These are phyloP conservation scores for Fusarium sp. DNA, from an alignment of 2,329 filamentous ascomycete species.

Conservation along the genomic window DNA sequence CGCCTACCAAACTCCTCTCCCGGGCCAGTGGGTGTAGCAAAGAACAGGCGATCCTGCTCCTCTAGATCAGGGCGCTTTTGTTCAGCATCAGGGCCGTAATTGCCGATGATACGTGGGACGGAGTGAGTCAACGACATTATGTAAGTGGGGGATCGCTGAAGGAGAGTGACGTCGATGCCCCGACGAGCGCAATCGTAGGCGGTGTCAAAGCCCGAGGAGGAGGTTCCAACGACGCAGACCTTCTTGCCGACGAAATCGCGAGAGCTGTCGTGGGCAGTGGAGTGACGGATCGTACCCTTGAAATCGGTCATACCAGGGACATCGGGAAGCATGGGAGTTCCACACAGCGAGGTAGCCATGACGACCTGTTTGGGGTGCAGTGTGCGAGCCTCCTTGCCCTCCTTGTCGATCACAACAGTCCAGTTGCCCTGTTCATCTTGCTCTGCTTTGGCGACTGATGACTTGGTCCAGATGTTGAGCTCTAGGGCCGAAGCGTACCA, in stretches of 20 bases:
- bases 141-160: conserved; percentile 44
- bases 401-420: conserved; percentile 59
- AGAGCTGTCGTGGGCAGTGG: conserved; percentile 8
- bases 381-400: conserved; percentile 20
- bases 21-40: conserved; percentile 66
- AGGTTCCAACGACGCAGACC: conserved; percentile 18
- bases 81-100: conserved; percentile 33
- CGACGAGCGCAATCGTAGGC: conserved; percentile 15
- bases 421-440: conserved; percentile 59
- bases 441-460: conserved; percentile 12
- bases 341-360: conserved; percentile 14
- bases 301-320: conserved; percentile 11
- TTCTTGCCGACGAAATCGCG: conserved; percentile 16
- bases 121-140: conserved; percentile 48
- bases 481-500: conserved; percentile 71
- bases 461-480: conserved; percentile 70
- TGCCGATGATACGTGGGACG: conserved; percentile 43
- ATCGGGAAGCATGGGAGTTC: conserved; percentile 4
- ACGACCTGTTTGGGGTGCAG: conserved; percentile 15
- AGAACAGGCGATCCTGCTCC: conserved; percentile 61
- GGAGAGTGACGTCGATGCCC: conserved; percentile 20
- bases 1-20: conserved; percentile 48
- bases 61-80: conserved; percentile 64
- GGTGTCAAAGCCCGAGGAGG: conserved; percentile 18
- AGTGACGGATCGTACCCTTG: conserved; percentile 13